phyloP scores from a whole-genome alignment of 305 asterid genomes.

The Fraxinus platypoda region DNA sequence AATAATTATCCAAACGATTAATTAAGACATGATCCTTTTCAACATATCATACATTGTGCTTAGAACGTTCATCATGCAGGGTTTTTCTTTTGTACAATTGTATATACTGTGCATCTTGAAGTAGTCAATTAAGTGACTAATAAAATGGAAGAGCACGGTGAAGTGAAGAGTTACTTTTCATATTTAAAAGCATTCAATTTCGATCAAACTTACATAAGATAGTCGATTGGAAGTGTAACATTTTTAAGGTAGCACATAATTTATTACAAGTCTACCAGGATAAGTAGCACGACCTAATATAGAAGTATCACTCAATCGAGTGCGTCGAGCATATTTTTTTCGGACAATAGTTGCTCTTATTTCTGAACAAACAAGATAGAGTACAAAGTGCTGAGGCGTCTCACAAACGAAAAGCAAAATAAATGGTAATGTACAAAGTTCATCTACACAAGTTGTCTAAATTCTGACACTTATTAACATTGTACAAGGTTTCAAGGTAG shows the following conservation, averaged over 20 bases:
- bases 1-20: neutral
- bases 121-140: neutral
- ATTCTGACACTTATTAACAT: constrained; percentile 28
- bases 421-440: constrained; percentile 40
- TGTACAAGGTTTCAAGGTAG: constrained; percentile 40
- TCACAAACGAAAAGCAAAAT: constrained; percentile 4
- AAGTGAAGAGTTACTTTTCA: neutral
- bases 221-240: neutral
- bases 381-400: neutral
- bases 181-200: too few species aligned
- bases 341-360: neutral
- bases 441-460: constrained; percentile 8
- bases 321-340: too few species aligned
- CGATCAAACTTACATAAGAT: too few species aligned
- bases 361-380: neutral
- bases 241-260: neutral
- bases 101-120: neutral
- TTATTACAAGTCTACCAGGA: neutral
- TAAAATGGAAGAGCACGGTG: neutral
- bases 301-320: neutral
- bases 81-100: neutral
- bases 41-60: neutral
- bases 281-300: neutral
- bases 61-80: neutral
- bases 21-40: neutral